These are phyloP conservation scores for Pichia occidentalis DNA, from an alignment of 805 yeast species.

Conservation along the genomic window DNA sequence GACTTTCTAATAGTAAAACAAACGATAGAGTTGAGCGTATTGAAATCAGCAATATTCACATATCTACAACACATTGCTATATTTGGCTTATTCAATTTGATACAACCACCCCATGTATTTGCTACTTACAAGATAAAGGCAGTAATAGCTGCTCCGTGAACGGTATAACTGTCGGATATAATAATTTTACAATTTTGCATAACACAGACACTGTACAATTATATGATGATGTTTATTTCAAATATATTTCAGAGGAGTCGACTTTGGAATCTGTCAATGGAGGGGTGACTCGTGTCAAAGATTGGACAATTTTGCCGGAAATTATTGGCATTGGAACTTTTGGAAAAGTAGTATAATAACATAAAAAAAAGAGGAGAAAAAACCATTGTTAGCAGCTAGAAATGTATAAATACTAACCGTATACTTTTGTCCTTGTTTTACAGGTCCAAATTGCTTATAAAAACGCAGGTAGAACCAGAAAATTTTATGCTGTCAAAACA, in stretches of 20 bases:
- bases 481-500: slow-evolving; percentile 46
- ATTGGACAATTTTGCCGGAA: slow-evolving; percentile 39
- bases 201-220: slow-evolving; percentile 36
- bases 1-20: slow-evolving; percentile 23
- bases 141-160: slow-evolving; percentile 46
- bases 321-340: slow-evolving; percentile 51
- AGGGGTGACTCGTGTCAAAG: slow-evolving; percentile 12
- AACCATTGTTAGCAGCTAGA: too few relatives aligned
- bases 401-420: slow-evolving; percentile 7
- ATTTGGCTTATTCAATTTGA: slow-evolving; percentile 39
- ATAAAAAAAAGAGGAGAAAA: neutral
- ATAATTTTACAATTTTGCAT: slow-evolving; percentile 29
- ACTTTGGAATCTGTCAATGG: neutral
- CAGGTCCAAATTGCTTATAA: slow-evolving; percentile 31
- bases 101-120: slow-evolving; percentile 37
- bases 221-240: slow-evolving; percentile 24
- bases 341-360: slow-evolving; percentile 39
- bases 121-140: slow-evolving; percentile 45
- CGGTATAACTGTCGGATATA: slow-evolving; percentile 24
- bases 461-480: slow-evolving; percentile 15
- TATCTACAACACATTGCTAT: slow-evolving; percentile 42
- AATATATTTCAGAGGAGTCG: slow-evolving; percentile 13
- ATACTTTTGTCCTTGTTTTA: slow-evolving; percentile 16
- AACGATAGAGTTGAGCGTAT: slow-evolving; percentile 20
- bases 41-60: slow-evolving; percentile 19